phyloP scores from a whole-genome alignment of 768 basidiomycete species.

The Collybia sp. region DNA sequence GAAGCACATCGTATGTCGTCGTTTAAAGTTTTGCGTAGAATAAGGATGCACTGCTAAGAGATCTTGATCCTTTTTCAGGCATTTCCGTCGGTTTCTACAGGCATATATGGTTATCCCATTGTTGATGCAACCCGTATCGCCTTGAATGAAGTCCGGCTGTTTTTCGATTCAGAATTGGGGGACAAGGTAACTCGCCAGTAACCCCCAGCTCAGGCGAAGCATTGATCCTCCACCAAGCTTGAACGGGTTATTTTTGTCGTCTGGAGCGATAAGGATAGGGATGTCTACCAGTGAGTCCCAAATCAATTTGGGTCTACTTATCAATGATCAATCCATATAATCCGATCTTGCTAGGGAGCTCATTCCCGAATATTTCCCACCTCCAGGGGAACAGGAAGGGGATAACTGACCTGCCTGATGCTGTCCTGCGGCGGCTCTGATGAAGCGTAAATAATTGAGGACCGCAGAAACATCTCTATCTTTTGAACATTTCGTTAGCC shows the following conservation, averaged over 20 bases:
- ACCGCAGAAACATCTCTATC: too few relatives aligned
- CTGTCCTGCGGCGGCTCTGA: too few relatives aligned
- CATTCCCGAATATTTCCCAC: conserved; percentile 65
- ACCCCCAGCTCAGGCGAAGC: conserved; percentile 1
- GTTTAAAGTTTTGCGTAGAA: background rate
- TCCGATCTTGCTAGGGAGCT: conserved; percentile 25
- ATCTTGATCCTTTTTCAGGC: conserved; percentile 39
- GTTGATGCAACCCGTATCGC: conserved; percentile 69
- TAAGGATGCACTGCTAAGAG: background rate
- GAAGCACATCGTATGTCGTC: conserved; percentile 55
- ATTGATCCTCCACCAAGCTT: conserved; percentile 30
- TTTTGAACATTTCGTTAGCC: too few relatives aligned
- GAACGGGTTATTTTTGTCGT: conserved; percentile 74
- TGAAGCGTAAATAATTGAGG: too few relatives aligned
- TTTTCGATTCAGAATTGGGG: conserved; percentile 49
- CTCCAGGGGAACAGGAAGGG: conserved; percentile 9
- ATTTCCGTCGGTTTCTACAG: conserved; percentile 79
- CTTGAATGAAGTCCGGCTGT: conserved; percentile 49
- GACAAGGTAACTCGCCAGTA: conserved; percentile 33
- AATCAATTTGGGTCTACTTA: background rate
- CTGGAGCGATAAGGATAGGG: conserved; percentile 60
- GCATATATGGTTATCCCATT: conserved; percentile 75
- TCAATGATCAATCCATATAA: too few relatives aligned
- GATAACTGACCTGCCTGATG: too few relatives aligned
- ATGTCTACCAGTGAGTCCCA: conserved; percentile 57